Conservation (phyloP, 441 rosid species). For the Geranium incanum region DNA sequence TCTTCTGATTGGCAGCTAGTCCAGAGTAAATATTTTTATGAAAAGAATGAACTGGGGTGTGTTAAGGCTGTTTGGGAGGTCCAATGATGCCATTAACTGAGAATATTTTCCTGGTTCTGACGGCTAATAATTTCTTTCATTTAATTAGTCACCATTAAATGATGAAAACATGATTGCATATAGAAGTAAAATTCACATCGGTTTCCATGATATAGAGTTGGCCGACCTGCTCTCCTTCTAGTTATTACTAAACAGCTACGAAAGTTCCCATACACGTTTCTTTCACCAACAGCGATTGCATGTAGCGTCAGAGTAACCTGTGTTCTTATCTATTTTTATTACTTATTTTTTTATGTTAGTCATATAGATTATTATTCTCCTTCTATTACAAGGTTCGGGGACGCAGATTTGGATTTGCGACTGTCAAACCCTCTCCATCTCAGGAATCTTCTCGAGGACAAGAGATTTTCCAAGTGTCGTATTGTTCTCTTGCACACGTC, state of each 20-base stretch:
- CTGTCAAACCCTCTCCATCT: slow-evolving; percentile 87
- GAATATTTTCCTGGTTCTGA: neutral
- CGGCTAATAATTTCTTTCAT: no score
- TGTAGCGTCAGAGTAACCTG: neutral
- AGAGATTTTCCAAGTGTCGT: slow-evolving; percentile 61
- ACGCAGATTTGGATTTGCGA: slow-evolving; percentile 83
- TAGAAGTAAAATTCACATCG: neutral
- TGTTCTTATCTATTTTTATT: slow-evolving; percentile 9
- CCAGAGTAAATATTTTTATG: neutral
- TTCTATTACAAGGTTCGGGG: slow-evolving; percentile 61
- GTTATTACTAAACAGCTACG: slow-evolving; percentile 10
- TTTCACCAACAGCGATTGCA: slow-evolving; percentile 15
- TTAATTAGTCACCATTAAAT: no score
- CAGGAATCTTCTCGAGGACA: slow-evolving; percentile 65
- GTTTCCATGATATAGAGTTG: neutral
- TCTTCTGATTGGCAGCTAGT: slow-evolving; percentile 13
- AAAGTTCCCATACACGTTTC: slow-evolving; percentile 16
- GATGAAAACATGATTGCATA: neutral
- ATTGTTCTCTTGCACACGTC: slow-evolving; percentile 90
- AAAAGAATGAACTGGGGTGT: slow-evolving; percentile 12
- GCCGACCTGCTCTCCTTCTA: slow-evolving; percentile 4
- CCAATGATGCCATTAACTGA: neutral
- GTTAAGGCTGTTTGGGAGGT: slow-evolving; percentile 8
- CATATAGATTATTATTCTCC: neutral
- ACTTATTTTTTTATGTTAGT: slow-evolving; percentile 1